Conservation (phyloP, 495 filamentous ascomycete species). For the Melanomma pulvis-pyrius region DNA sequence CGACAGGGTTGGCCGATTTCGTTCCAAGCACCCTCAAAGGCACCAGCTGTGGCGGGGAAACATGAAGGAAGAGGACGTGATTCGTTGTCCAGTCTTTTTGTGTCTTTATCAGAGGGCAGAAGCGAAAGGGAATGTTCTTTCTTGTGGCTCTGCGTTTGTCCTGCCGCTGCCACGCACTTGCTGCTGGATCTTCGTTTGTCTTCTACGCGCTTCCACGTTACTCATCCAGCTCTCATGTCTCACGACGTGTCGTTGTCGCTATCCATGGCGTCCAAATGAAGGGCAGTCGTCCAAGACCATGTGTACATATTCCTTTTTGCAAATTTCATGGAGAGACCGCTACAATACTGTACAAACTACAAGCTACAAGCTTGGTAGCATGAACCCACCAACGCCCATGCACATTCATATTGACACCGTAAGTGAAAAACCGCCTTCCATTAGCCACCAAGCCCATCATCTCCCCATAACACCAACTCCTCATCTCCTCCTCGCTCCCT, state of each 20-base stretch:
- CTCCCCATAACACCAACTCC: background rate
- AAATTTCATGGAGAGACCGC: background rate
- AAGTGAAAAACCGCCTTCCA: background rate
- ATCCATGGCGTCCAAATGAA: background rate
- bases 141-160: constrained; percentile 24
- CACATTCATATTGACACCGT: background rate
- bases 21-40: background rate
- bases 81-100: background rate
- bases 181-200: constrained; percentile 1
- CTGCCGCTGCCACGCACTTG: background rate
- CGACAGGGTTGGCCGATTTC: constrained; percentile 3
- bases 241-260: no score
- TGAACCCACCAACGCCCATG: constrained; percentile 10
- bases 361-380: background rate
- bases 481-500: constrained; percentile 60
- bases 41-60: background rate
- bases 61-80: background rate
- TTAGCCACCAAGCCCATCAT: background rate
- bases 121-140: constrained; percentile 6
- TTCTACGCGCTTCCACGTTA: constrained; percentile 30
- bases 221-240: background rate
- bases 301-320: background rate
- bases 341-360: constrained; percentile 6
- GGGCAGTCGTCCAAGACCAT: background rate
- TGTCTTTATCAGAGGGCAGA: background rate